A percentile compares a stretch with the other conserved stretches of the same genome.
These are phyloP conservation scores for Xylaria sp. DNA, from an alignment of 495 filamentous ascomycete genomes.

Conservation along the genomic window DNA sequence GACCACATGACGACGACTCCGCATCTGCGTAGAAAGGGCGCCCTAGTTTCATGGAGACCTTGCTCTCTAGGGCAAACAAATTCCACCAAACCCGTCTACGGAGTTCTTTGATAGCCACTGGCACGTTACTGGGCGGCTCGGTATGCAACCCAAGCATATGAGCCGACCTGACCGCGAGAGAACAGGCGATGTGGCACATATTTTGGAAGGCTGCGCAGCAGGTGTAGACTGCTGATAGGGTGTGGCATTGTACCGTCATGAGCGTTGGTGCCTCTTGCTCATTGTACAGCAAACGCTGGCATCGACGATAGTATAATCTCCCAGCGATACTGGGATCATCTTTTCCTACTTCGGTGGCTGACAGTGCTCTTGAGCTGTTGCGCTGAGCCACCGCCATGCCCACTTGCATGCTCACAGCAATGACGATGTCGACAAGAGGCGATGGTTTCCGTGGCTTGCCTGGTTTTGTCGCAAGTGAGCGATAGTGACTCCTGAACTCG, in stretches of 20 bases:
- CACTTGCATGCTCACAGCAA: conserved; percentile 63
- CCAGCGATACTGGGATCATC: conserved; percentile 55
- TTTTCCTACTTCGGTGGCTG: conserved; percentile 26
- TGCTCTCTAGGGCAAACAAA: conserved; percentile 55
- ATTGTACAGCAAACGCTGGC: conserved; percentile 51
- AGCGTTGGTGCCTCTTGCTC: conserved; percentile 60
- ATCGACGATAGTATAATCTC: conserved; percentile 52
- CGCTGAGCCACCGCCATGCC: conserved; percentile 43
- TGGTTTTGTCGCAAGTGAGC: conserved; percentile 51
- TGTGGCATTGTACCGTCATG: conserved; percentile 58
- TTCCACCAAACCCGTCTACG: conserved; percentile 61
- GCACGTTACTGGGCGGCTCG: conserved; percentile 50
- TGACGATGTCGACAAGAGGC: conserved; percentile 60
- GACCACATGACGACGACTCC: conserved; percentile 43
- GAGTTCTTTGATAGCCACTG: conserved; percentile 48
- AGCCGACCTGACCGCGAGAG: conserved; percentile 54
- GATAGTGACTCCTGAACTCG: conserved; percentile 56
- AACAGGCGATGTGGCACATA: conserved; percentile 51
- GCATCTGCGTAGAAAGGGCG: conserved; percentile 51
- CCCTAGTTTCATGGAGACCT: conserved; percentile 59
- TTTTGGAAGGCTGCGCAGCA: conserved; percentile 58
- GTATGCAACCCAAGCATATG: conserved; percentile 61
- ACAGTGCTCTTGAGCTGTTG: conserved; percentile 29
- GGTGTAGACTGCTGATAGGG: conserved; percentile 54
- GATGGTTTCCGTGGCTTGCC: conserved; percentile 51